Evolutionary conservation across 768 basidiomycete genomes (phyloP).

Genomic region (Multifurca ochricompacta): DNA sequence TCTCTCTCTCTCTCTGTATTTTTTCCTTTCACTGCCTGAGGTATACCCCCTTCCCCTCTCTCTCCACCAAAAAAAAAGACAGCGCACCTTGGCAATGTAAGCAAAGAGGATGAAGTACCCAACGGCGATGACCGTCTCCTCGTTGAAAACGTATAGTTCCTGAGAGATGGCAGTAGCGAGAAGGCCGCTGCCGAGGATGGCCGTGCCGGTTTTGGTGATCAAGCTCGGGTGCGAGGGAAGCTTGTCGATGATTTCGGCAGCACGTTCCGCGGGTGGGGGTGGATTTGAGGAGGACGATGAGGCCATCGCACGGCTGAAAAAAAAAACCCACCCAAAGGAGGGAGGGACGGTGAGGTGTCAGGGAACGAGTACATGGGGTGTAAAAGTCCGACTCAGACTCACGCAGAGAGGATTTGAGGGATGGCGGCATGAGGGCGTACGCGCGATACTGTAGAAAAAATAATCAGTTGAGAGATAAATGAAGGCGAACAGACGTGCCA

Average conservation of each 20-base stretch:
- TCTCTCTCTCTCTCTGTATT: no score
- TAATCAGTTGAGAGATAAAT: neutral
- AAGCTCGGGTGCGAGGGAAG: slow-evolving; percentile 78
- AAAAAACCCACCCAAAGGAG: no score
- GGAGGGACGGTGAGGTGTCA: no score
- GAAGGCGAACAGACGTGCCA: slow-evolving; percentile 7
- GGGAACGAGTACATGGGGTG: neutral
- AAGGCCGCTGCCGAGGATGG: slow-evolving; percentile 83
- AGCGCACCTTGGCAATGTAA: slow-evolving; percentile 74
- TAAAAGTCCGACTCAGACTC: slow-evolving; percentile 25
- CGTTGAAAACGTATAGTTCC: slow-evolving; percentile 96
- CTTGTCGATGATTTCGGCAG: slow-evolving; percentile 83
- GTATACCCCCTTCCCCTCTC: no score
- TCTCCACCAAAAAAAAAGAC: slow-evolving; percentile 25
- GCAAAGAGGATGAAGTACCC: slow-evolving; percentile 79
- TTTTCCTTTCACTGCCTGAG: no score
- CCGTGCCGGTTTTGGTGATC: slow-evolving; percentile 91
- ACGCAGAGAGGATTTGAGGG: slow-evolving; percentile 42
- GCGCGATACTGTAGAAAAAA: slow-evolving; percentile 18
- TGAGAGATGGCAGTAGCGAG: slow-evolving; percentile 90
- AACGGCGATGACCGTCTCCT: slow-evolving; percentile 84
- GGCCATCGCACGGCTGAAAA: slow-evolving; percentile 1
- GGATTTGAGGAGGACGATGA: slow-evolving; percentile 55
- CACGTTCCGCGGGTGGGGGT: slow-evolving; percentile 75
- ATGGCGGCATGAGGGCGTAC: slow-evolving; percentile 34